Evolutionary conservation across 2,329 filamentous ascomycete genomes (phyloP), one percentile per base, ranked within the genome.

Genomic region (Sclerotinia borealis): DNA sequence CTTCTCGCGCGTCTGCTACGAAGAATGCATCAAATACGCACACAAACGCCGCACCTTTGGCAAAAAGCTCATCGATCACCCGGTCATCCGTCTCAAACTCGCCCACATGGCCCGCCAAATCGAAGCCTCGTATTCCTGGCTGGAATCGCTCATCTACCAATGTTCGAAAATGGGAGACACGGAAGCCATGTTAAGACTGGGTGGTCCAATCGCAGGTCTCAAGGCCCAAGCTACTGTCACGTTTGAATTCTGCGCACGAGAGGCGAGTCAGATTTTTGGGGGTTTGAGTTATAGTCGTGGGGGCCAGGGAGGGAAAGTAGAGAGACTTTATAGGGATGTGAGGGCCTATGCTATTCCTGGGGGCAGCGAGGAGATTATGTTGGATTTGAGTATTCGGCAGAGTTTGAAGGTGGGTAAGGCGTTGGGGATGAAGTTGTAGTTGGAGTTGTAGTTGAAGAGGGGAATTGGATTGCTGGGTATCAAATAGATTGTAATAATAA

Each of bases 71-170:
- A 95, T 97, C 75, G 90, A 97, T 70, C 95, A 99, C 78, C 92
- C 93, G 4, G 95, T 98, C 72, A 98, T 98, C 78, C 92, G 95
- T 13, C 87, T 97, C 80, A 98, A 98, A 82, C 89, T 99, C 49
- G 95, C 95, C 2, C 91, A 98, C 78, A 99, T 99, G 95, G 93
- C 92, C 3, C 88, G 95, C 63, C 95, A 98, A 79, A 96, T 98
- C 76, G 95, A 99, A 79, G 92, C 95, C 29, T 91, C 88, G n/a
- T 95, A 95, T 80, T 90, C 90, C 78, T 99, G 95, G 95, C 85
- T 98, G 64, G 95, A 99, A 82, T 96, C 91, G 76, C 80, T 98
- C 67, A 88, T 98, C 76, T 97, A 86, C 81, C 95, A 99, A 79
- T 95, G 91, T 80, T 80, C 92, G 78, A 87, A 87, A 78, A 98